Conservation (phyloP, 306 rosid genomes). For the Cucurbita ficifolia region DNA sequence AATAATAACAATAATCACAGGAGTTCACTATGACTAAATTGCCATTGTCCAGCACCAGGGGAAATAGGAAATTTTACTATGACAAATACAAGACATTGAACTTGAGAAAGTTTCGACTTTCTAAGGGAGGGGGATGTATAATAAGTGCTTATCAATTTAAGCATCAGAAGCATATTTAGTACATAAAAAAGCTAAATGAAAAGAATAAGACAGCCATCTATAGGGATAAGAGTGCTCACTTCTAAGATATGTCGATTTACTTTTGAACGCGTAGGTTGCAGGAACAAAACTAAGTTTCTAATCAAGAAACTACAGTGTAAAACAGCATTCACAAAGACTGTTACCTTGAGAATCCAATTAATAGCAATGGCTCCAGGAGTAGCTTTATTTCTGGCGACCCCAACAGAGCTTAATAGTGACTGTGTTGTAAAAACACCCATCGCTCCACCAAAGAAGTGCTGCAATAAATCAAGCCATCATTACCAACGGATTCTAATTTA, state of each 20-base stretch:
- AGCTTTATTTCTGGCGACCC: slow-evolving; percentile 57
- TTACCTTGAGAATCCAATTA: slow-evolving; percentile 96
- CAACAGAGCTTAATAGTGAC: slow-evolving; percentile 79
- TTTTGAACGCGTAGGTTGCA: neutral
- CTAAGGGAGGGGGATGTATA: neutral
- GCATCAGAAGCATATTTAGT: neutral
- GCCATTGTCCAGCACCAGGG: neutral
- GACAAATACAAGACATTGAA: neutral
- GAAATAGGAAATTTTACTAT: neutral
- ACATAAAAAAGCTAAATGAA: neutral
- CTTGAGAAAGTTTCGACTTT: neutral
- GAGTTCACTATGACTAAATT: neutral
- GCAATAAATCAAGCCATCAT: neutral
- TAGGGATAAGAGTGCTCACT: neutral
- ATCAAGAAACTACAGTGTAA: neutral
- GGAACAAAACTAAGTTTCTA: neutral
- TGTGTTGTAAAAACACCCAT: slow-evolving; percentile 98
- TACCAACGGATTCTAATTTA: neutral
- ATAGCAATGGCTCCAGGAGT: slow-evolving; percentile 82
- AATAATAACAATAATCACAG: no score
- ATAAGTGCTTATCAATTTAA: neutral
- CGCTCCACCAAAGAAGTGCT: slow-evolving; percentile 99
- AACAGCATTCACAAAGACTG: neutral
- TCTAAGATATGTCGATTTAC: neutral
- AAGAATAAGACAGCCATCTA: neutral